A percentile compares a stretch with the other conserved stretches of the same genome.
Evolutionary conservation across 164 flowering plant genomes (phyloP).

Genomic region (Chimonanthus salicifolius): DNA sequence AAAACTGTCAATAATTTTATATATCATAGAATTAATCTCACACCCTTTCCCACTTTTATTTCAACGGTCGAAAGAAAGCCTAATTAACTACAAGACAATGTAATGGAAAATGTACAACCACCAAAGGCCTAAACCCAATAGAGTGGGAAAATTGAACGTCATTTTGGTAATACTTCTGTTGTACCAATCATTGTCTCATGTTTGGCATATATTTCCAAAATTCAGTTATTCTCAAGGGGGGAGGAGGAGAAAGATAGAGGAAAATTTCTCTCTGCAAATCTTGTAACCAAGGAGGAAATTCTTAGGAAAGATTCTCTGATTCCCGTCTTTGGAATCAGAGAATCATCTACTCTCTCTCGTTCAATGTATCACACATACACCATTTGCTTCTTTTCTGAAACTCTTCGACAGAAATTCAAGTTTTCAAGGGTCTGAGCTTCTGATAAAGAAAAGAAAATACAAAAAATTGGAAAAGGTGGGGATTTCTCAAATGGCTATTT

Average conservation of each 20-base stretch:
- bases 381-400: background rate
- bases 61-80: too few species aligned
- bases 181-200: background rate
- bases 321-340: constrained; percentile 52
- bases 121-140: too few species aligned
- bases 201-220: background rate
- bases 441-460: background rate
- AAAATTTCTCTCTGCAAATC: background rate
- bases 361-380: background rate
- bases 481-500: constrained; percentile 25
- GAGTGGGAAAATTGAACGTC: background rate
- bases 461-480: constrained; percentile 1
- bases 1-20: too few species aligned
- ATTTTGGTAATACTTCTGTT: background rate
- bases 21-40: too few species aligned
- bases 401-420: constrained; percentile 1
- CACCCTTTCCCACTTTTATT: too few species aligned
- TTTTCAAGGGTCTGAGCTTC: constrained; percentile 11
- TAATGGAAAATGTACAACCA: too few species aligned
- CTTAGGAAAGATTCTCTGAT: constrained; percentile 41
- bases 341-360: constrained; percentile 19
- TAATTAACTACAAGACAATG: too few species aligned
- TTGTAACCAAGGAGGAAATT: background rate
- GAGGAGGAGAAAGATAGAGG: background rate
- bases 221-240: background rate